Conservation (phyloP, 1,139 yeast genomes). For the Protomyces macrosporus region DNA sequence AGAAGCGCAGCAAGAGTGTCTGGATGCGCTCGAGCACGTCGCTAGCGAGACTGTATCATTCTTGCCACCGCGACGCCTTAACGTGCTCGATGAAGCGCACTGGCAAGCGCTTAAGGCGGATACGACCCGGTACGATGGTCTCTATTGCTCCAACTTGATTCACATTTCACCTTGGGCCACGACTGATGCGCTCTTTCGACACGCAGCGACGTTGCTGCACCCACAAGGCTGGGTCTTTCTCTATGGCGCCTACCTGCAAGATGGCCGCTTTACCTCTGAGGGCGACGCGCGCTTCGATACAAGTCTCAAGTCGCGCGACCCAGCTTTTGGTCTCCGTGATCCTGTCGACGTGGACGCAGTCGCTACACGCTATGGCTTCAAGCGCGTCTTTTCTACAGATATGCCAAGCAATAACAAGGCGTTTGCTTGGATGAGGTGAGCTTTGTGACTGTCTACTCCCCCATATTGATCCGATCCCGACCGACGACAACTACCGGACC, state of each 20-base stretch:
- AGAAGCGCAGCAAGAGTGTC: slow-evolving; percentile 19
- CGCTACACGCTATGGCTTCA: slow-evolving; percentile 3
- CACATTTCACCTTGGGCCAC: slow-evolving; percentile 15
- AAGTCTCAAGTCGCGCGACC: slow-evolving; percentile 3
- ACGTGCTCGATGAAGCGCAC: slow-evolving; percentile 14
- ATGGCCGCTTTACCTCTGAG: slow-evolving; percentile 4
- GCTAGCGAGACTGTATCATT: background rate
- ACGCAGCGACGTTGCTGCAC: slow-evolving; percentile 1
- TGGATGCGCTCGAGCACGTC: background rate
- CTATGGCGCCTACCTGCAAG: slow-evolving; percentile 18
- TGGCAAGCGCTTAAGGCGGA: background rate
- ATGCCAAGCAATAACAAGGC: slow-evolving; percentile 9
- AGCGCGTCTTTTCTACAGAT: background rate
- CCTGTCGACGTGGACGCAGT: slow-evolving; percentile 1
- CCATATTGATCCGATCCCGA: background rate
- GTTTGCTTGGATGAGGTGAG: slow-evolving; percentile 6
- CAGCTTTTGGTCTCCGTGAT: slow-evolving; percentile 9
- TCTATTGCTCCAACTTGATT: slow-evolving; percentile 11
- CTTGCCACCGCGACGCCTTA: background rate
- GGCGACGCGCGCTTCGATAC: slow-evolving; percentile 5
- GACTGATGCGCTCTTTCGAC: slow-evolving; percentile 9
- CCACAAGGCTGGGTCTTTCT: background rate
- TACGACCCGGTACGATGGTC: background rate
- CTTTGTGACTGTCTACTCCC: background rate
- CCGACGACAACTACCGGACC: background rate